Evolutionary conservation across 371 early-diverging fungal species (phyloP), one percentile per base, ranked within the genome.

Genomic region (Apophysomyces sp.): DNA sequence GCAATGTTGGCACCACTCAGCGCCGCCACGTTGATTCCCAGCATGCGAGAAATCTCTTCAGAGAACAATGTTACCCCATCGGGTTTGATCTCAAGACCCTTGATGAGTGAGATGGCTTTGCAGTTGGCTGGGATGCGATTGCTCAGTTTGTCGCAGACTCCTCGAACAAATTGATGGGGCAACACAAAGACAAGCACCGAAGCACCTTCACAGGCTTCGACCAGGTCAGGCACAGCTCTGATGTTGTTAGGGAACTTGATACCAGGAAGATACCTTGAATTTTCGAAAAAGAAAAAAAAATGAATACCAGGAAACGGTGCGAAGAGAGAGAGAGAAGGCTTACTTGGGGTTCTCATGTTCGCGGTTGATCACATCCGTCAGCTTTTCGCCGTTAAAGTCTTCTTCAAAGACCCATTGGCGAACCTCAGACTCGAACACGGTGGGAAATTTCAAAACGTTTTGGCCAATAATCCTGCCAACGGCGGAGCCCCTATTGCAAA

Each of bases 1-100:
- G 99, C 99, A 75, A 99, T 98, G 78, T 99, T 99, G 52, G 99
- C 99, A 36, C 99, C 99, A 86, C 94, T 95, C 37, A 99, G 75
- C 16, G 94, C 94, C 39, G 90, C 85, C 16, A 94, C 88, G 27
- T 89, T 85, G 52, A 98, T 84, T 27, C 76, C 78, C 26, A 99
- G 80, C 11, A 81, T 71, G n/a, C 89, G 83, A 44, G 86, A 75
- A 64, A 99, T 96, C 62, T 91, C 82, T 65, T 96, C 91, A 2
- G 96, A 92, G 63, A 98, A 94, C 16, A 96, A 79, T 1, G 86
- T 83, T 61, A 98, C 84, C 30, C 90, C 89, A 37, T 86, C 76
- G 21, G 81, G 87, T 60, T 72, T 80, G 39, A 93, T 90, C 53
- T 92, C 96, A 8, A 98, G 86, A 56, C 98, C 98, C 75, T 95